Percentiles rank a stretch among this genome's conserved stretches.
Conservation (phyloP, 306 rosid species). For the Argentina anserina region DNA sequence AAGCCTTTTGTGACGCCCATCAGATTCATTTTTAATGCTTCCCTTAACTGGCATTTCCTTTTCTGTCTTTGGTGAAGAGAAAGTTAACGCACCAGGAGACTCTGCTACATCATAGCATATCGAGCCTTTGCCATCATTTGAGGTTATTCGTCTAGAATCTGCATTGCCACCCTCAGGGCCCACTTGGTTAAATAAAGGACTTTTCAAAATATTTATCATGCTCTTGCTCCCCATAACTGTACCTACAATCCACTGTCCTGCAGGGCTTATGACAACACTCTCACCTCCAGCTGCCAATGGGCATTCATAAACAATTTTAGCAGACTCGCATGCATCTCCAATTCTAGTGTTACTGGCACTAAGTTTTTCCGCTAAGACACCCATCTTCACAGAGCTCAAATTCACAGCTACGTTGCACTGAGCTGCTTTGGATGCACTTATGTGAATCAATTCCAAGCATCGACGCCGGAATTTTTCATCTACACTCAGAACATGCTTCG, state of each 20-base stretch:
- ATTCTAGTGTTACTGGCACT: conserved; percentile 26
- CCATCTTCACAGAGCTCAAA: conserved; percentile 41
- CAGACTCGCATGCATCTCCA: conserved; percentile 32
- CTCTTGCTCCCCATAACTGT: conserved; percentile 88
- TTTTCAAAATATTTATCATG: conserved; percentile 72
- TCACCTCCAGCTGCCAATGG: conserved; percentile 28
- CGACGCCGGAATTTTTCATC: conserved; percentile 82
- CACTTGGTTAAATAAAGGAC: conserved; percentile 54
- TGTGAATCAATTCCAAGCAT: conserved; percentile 70
- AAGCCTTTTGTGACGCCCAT: conserved; percentile 39
- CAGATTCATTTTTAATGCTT: conserved; percentile 40
- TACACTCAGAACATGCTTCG: conserved; percentile 67
- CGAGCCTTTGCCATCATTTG: conserved; percentile 45
- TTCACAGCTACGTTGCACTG: conserved; percentile 44
- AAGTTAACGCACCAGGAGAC: conserved; percentile 39
- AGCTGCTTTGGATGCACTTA: conserved; percentile 53
- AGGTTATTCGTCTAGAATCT: conserved; percentile 35
- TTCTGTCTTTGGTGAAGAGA: conserved; percentile 35
- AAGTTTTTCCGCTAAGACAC: conserved; percentile 41
- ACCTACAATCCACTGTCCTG: conserved; percentile 52
- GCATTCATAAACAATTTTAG: conserved; percentile 33
- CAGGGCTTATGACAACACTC: conserved; percentile 34
- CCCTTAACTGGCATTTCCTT: conserved; percentile 32
- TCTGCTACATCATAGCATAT: conserved; percentile 40
- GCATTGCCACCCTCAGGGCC: conserved; percentile 41